These are phyloP conservation scores for Macrotyloma uniflorum DNA, from an alignment of 306 rosid species.

Conservation along the genomic window DNA sequence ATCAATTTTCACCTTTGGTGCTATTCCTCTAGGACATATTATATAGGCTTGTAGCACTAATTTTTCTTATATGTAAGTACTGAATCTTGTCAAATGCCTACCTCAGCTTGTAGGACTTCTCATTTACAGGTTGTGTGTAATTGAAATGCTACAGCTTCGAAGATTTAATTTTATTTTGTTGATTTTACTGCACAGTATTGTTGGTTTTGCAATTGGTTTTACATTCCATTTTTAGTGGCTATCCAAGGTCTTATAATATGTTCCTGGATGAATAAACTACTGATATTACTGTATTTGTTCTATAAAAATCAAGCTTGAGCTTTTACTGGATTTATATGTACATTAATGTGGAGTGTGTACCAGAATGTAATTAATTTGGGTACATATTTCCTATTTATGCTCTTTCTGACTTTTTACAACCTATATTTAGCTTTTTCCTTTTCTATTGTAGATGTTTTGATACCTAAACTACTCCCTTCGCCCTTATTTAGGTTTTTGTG, in stretches of 20 bases:
- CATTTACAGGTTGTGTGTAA: not conserved
- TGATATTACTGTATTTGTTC: not conserved
- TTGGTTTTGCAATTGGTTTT: conserved; percentile 13
- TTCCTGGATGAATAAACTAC: not conserved
- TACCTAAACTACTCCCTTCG: conserved; percentile 6
- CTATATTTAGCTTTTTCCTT: not conserved
- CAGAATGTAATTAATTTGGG: conserved; percentile 1
- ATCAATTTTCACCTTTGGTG: not conserved
- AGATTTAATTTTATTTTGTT: not conserved
- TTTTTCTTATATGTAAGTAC: conserved; percentile 5
- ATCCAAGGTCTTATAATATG: conserved; percentile 46
- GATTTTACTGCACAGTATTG: not conserved
- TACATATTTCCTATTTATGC: conserved; percentile 15
- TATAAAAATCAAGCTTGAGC: conserved; percentile 19
- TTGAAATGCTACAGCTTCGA: not conserved
- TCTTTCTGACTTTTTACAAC: not conserved
- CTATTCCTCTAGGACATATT: conserved; percentile 1
- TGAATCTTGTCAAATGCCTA: conserved; percentile 20
- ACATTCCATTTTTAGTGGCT: conserved; percentile 20
- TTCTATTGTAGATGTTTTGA: not conserved
- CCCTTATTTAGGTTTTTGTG: conserved; percentile 76
- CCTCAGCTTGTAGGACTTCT: conserved; percentile 1
- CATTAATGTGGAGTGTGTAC: conserved; percentile 1
- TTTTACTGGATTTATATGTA: not conserved
- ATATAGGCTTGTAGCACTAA: not conserved